Conservation (phyloP, 2,329 filamentous ascomycete species). For the Sclerotinia subarctica region DNA sequence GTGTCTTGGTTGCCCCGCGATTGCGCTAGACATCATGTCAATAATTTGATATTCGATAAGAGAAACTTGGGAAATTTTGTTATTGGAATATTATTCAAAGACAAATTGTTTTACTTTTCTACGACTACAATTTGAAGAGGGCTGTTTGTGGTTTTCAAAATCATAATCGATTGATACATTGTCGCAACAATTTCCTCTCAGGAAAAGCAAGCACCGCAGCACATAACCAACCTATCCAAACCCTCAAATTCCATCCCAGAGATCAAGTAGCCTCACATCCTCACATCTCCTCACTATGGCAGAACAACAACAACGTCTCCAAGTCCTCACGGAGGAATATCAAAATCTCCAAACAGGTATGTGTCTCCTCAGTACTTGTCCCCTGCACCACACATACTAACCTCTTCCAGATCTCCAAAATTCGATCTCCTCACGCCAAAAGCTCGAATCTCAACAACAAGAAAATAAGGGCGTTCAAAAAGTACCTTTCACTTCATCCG, state of each 20-base stretch:
- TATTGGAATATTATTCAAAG: not conserved
- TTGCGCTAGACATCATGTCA: conserved; percentile 28
- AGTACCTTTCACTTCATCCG: conserved; percentile 44
- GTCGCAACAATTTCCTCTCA: not conserved
- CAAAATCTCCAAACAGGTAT: conserved; percentile 80
- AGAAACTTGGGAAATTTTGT: conserved; percentile 1
- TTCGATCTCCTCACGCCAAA: conserved; percentile 76
- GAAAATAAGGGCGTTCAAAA: conserved; percentile 88
- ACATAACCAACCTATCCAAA: not conserved
- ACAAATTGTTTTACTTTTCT: not conserved
- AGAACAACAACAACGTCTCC: conserved; percentile 72
- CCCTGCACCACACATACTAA: not conserved
- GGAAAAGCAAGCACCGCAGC: not conserved
- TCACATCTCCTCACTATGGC: conserved; percentile 52
- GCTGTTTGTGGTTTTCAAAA: not conserved
- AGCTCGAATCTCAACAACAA: conserved; percentile 88
- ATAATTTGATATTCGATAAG: conserved; percentile 24
- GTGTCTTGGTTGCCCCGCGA: conserved; percentile 29
- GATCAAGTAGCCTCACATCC: not conserved
- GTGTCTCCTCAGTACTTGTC: not conserved
- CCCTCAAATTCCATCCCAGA: not conserved
- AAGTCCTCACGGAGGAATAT: conserved; percentile 82
- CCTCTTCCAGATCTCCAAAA: conserved; percentile 68
- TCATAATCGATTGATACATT: not conserved
- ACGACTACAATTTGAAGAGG: not conserved